phyloP scores from a whole-genome alignment of 202 grass and related monocot species.

The Elaeis oleifera region DNA sequence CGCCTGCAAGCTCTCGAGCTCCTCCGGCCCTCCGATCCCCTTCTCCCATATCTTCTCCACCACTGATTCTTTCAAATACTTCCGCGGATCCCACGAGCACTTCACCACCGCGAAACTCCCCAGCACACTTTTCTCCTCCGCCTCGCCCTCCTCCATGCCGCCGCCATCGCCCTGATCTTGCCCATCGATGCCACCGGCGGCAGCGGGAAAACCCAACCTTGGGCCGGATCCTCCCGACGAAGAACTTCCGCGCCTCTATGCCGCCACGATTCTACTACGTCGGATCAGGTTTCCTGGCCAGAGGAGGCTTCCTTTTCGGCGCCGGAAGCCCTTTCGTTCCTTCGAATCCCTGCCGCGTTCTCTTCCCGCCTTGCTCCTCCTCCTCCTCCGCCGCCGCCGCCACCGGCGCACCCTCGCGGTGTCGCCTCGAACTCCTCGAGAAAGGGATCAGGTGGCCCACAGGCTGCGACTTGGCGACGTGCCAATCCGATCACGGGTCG shows the following conservation, averaged over 20 bases:
- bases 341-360: constrained; percentile 1
- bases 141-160: constrained; percentile 23
- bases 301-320: neutral
- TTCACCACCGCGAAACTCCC: constrained; percentile 78
- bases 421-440: constrained; percentile 20
- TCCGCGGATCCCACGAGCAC: constrained; percentile 61
- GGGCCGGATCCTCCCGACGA: constrained; percentile 16
- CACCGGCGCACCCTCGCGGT: neutral
- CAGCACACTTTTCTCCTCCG: constrained; percentile 24
- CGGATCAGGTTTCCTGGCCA: constrained; percentile 7
- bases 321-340: neutral
- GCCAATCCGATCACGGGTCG: too few relatives aligned
- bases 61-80: constrained; percentile 74
- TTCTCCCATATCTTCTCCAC: constrained; percentile 79
- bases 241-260: constrained; percentile 13
- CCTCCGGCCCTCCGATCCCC: constrained; percentile 56
- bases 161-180: constrained; percentile 1
- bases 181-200: constrained; percentile 7
- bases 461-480: constrained; percentile 15
- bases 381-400: neutral
- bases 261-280: neutral
- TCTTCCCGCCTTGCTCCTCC: neutral
- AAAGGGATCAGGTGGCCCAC: constrained; percentile 44
- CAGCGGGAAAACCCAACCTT: constrained; percentile 13
- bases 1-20: constrained; percentile 82